Conservation (phyloP, 768 basidiomycete genomes). For the Lactifluus rugatus region DNA sequence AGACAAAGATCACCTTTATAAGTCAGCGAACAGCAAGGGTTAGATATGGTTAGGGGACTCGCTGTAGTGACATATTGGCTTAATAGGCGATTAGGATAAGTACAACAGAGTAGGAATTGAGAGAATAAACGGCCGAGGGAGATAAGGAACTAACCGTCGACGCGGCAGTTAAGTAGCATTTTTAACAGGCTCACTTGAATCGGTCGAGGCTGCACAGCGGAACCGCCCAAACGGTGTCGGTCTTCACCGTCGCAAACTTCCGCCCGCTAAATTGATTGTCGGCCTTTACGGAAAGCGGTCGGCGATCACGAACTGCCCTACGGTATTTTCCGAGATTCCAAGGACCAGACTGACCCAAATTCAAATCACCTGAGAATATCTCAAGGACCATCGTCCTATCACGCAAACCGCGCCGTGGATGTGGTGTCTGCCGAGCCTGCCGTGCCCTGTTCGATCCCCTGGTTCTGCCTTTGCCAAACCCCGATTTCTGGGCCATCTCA, state of each 20-base stretch:
- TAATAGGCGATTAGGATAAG: background rate
- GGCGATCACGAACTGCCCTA: conserved; percentile 12
- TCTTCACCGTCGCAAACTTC: background rate
- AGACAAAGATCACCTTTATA: no score
- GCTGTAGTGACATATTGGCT: background rate
- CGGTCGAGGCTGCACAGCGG: background rate
- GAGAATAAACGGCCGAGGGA: background rate
- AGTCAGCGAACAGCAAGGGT: background rate
- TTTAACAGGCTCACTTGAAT: background rate
- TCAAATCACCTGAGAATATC: background rate
- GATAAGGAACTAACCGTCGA: conserved; percentile 1
- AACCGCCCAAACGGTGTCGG: conserved; percentile 7
- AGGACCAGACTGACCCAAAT: background rate
- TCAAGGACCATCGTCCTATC: background rate
- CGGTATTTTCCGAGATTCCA: conserved; percentile 4
- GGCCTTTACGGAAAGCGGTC: conserved; percentile 16
- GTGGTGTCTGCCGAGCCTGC: background rate
- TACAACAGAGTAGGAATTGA: background rate
- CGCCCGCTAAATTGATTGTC: conserved; percentile 6
- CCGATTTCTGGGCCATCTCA: background rate
- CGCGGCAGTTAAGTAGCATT: conserved; percentile 13
- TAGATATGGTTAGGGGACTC: background rate
- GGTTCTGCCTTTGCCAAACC: background rate
- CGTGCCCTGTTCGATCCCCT: background rate
- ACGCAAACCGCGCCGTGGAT: background rate